A percentile compares a stretch with the other conserved stretches of the same genome.
These are phyloP conservation scores for Nelumbo lutea DNA, from an alignment of 164 flowering plant species.

Conservation along the genomic window DNA sequence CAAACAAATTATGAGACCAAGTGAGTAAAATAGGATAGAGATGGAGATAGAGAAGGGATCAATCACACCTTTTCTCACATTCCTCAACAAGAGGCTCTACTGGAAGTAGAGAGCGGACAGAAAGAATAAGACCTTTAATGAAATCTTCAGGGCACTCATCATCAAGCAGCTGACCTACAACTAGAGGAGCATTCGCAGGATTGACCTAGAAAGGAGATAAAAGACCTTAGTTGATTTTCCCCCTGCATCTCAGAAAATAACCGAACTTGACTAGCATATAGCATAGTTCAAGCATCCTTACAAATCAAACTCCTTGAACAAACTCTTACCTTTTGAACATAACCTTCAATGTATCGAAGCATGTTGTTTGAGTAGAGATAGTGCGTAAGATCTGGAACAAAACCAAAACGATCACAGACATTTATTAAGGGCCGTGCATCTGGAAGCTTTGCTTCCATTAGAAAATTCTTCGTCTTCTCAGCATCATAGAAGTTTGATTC, in stretches of 20 bases:
- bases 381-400: conserved; percentile 98
- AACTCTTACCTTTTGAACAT: conserved; percentile 83
- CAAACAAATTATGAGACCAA: conserved; percentile 13
- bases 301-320: background rate
- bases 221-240: no score
- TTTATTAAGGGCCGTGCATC: conserved; percentile 97
- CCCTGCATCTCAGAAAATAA: background rate
- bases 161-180: conserved; percentile 96
- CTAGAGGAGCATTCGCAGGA: conserved; percentile 98
- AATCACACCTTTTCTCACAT: conserved; percentile 86
- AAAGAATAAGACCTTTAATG: conserved; percentile 75
- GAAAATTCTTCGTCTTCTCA: conserved; percentile 93
- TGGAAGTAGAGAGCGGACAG: conserved; percentile 80
- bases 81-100: conserved; percentile 98
- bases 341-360: conserved; percentile 99
- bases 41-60: conserved; percentile 2
- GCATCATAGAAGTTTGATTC: conserved; percentile 97
- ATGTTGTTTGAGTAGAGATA: conserved; percentile 88
- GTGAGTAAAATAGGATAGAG: background rate
- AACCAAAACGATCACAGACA: conserved; percentile 99
- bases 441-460: conserved; percentile 99
- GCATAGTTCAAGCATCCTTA: background rate
- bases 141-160: conserved; percentile 99
- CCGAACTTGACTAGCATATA: background rate
- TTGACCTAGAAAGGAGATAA: conserved; percentile 54